Base-by-base conservation (phyloP, 1,284 basidiomycete species). In the Ustilago nuda region DNA sequence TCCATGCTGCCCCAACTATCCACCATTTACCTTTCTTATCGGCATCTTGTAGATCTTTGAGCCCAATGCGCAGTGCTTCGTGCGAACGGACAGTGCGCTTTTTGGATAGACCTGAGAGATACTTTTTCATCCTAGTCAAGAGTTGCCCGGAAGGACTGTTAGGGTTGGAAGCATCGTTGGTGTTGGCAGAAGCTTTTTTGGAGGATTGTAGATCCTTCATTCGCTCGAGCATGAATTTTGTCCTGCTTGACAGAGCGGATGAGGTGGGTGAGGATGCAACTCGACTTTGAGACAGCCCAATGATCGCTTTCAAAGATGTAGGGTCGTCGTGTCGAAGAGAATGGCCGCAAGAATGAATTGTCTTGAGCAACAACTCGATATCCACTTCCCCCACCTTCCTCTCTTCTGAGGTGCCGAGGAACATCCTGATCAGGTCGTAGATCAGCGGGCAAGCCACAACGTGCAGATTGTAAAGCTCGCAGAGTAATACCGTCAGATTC, bases 1-100 rank as follows among this genome's bases (percentile, higher is more conserved):
- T 90, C 96, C 96, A 99, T 1, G 94, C 96, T 0, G 96, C 94
- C 32, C 96, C 97, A 41, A 98, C 93, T 2, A 98, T 89, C 97
- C 97, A 99, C 97, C 97, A 99, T 87, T 96, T 97, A 2, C 97
- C 97, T 82, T 92, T 93, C 35, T 90, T 92, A 63, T 93, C 91
- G 0, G 94, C 92, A 1, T 91, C 90, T 66, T 91, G 92, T 11
- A 99, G 89, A 86, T 99, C 96, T n/a, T 90, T 88, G 23, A 98
- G 58, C 37, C 72, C 74, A 19, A 85, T 76, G 0, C 83, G 71
- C 9, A 85, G 50, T 8, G 79, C 67, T n/a, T 83, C 76, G 56
- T 81, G 66, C 19, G 67, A 50, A 17, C 72, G 59, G n/a, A 85
- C 52, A 5, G 76, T 80, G 13, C 74, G 82, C 61, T 78, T 79